Percentiles rank a stretch among this genome's conserved stretches.
Evolutionary conservation across 805 yeast species (phyloP).

Genomic region (Yarrowia hollandica): DNA sequence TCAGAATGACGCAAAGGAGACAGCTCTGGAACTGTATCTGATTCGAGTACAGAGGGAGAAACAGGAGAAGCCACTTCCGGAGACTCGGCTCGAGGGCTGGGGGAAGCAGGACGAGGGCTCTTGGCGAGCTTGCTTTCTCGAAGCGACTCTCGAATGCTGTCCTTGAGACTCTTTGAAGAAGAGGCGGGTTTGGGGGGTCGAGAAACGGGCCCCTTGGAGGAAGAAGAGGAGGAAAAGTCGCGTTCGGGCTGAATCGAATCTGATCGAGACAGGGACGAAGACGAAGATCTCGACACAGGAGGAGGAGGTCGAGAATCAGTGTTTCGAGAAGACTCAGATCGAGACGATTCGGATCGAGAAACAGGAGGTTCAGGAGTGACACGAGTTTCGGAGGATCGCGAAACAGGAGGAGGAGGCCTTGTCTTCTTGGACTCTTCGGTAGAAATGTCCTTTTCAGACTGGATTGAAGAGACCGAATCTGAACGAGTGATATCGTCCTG

Average conservation of each 20-base stretch:
- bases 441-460: slow-evolving; percentile 6
- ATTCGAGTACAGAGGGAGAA: not conserved
- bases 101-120: slow-evolving; percentile 9
- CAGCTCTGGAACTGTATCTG: slow-evolving; percentile 4
- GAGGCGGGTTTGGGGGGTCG: not conserved
- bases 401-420: slow-evolving; percentile 8
- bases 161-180: slow-evolving; percentile 21
- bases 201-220: too few species aligned
- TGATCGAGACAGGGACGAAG: slow-evolving; percentile 8
- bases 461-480: not conserved
- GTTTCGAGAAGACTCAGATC: too few species aligned
- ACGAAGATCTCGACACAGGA: not conserved
- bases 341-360: not conserved
- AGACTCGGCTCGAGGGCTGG: not conserved
- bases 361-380: not conserved
- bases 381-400: not conserved
- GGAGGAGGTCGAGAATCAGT: not conserved
- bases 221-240: not conserved
- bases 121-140: slow-evolving; percentile 23
- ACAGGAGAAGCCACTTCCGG: not conserved
- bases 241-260: slow-evolving; percentile 25
- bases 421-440: not conserved
- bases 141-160: slow-evolving; percentile 22
- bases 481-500: not conserved
- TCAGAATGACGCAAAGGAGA: slow-evolving; percentile 16